phyloP scores from a whole-genome alignment of 2,329 filamentous ascomycete genomes.

The Ophiocordyceps australis region DNA sequence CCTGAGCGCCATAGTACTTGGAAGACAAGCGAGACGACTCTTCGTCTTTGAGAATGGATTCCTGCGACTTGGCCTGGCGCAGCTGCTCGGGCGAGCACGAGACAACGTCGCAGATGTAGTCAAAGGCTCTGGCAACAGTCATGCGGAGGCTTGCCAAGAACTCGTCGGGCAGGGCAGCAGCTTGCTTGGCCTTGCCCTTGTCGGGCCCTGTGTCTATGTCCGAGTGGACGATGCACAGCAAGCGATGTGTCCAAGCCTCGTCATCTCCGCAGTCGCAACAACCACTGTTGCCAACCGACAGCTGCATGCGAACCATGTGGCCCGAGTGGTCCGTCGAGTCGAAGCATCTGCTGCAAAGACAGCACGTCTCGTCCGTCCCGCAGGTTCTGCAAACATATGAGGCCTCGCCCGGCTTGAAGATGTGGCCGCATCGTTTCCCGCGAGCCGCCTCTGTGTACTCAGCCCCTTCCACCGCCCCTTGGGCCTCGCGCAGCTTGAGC shows the following conservation, averaged over 20 bases:
- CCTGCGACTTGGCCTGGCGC: slow-evolving; percentile 64
- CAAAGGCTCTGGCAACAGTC: slow-evolving; percentile 71
- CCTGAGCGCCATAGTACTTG: slow-evolving; percentile 45
- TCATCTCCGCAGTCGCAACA: slow-evolving; percentile 96
- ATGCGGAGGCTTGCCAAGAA: slow-evolving; percentile 61
- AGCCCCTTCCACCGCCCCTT: slow-evolving; percentile 82
- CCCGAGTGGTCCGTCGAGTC: slow-evolving; percentile 88
- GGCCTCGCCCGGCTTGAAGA: slow-evolving; percentile 86
- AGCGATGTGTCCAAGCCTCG: slow-evolving; percentile 78
- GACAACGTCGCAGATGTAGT: slow-evolving; percentile 95
- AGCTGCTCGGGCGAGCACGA: slow-evolving; percentile 96
- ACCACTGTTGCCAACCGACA: slow-evolving; percentile 80
- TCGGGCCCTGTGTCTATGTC: slow-evolving; percentile 26
- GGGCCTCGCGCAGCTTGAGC: slow-evolving; percentile 70
- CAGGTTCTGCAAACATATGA: slow-evolving; percentile 92
- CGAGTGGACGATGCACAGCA: slow-evolving; percentile 90
- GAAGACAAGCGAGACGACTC: slow-evolving; percentile 56
- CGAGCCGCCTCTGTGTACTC: slow-evolving; percentile 87
- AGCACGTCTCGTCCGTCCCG: slow-evolving; percentile 86
- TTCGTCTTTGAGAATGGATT: slow-evolving; percentile 71
- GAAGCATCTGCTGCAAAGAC: slow-evolving; percentile 85
- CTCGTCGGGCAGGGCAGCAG: slow-evolving; percentile 49
- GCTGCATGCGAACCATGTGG: slow-evolving; percentile 76
- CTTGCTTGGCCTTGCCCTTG: slow-evolving; percentile 44
- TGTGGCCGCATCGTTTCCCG: slow-evolving; percentile 91